Percentiles rank a stretch among this genome's conserved stretches.
Conservation (phyloP, 2,329 filamentous ascomycete genomes). For the Plenodomus lindquistii region DNA sequence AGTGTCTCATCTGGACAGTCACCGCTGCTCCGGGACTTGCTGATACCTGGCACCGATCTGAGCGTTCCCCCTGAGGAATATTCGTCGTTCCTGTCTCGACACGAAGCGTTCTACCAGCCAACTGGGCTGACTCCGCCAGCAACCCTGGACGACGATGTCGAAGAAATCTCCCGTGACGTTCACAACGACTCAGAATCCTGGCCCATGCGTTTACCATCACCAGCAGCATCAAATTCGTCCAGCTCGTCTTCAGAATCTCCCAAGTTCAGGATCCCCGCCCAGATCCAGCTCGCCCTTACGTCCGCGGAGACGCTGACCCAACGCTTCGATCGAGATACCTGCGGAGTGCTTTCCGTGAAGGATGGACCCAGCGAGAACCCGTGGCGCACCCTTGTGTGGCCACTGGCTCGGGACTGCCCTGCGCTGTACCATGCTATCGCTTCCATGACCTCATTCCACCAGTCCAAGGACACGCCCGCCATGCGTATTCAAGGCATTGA, state of each 20-base stretch:
- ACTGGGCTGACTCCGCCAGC: conserved; percentile 33
- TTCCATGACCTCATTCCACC: conserved; percentile 71
- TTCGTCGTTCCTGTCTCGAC: conserved; percentile 37
- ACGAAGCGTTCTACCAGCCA: conserved; percentile 40
- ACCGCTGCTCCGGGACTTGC: conserved; percentile 53
- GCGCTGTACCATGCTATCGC: conserved; percentile 70
- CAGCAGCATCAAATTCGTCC: conserved; percentile 40
- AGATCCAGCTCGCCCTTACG: conserved; percentile 54
- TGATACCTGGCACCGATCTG: conserved; percentile 55
- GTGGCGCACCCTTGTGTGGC: conserved; percentile 73
- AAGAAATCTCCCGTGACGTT: conserved; percentile 57
- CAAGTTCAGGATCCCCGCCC: conserved; percentile 38
- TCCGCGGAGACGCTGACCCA: conserved; percentile 65
- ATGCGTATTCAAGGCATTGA: conserved; percentile 67
- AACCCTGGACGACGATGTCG: conserved; percentile 54
- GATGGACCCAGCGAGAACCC: conserved; percentile 71
- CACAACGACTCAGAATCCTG: conserved; percentile 39
- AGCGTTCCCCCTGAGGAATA: conserved; percentile 48
- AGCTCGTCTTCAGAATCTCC: conserved; percentile 37
- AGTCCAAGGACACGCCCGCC: conserved; percentile 59
- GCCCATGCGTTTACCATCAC: conserved; percentile 45
- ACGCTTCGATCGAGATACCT: conserved; percentile 68
- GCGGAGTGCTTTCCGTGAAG: conserved; percentile 71
- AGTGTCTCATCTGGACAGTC: conserved; percentile 51
- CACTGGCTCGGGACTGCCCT: conserved; percentile 64